Conservation (phyloP, 129 eudicot species). For the Artemisia annua region DNA sequence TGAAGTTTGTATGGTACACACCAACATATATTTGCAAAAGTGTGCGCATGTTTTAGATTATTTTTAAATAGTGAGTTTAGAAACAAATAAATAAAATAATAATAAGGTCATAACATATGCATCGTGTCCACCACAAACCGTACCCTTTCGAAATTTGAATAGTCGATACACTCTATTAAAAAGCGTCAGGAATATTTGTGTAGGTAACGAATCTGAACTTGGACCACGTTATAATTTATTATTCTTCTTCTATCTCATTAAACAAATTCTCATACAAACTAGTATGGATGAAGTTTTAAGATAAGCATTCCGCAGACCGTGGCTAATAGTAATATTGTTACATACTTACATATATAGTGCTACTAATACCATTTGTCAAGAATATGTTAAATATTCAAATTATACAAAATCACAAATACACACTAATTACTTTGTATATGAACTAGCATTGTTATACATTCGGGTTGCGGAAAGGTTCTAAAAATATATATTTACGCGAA, state of each 20-base stretch:
- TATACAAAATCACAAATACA: too few species aligned
- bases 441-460: too few species aligned
- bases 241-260: not conserved
- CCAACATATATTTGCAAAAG: not conserved
- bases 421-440: too few species aligned
- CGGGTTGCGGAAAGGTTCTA: too few species aligned
- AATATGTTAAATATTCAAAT: too few species aligned
- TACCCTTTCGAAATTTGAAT: slow-evolving; percentile 35
- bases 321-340: too few species aligned
- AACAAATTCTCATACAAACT: not conserved
- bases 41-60: not conserved
- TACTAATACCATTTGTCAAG: too few species aligned
- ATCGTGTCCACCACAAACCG: slow-evolving; percentile 23
- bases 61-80: not conserved
- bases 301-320: too few species aligned
- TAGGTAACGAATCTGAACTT: slow-evolving; percentile 36
- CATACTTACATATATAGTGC: too few species aligned
- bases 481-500: too few species aligned
- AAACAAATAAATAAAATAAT: not conserved
- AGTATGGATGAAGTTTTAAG: not conserved
- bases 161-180: slow-evolving; percentile 20
- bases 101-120: not conserved
- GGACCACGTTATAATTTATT: slow-evolving; percentile 13
- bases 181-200: slow-evolving; percentile 40
- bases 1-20: not conserved